Evolutionary conservation across 176 grass and related monocot species (phyloP), one percentile per base, ranked within the genome.

Genomic region (Echinochloa phyllopogon): DNA sequence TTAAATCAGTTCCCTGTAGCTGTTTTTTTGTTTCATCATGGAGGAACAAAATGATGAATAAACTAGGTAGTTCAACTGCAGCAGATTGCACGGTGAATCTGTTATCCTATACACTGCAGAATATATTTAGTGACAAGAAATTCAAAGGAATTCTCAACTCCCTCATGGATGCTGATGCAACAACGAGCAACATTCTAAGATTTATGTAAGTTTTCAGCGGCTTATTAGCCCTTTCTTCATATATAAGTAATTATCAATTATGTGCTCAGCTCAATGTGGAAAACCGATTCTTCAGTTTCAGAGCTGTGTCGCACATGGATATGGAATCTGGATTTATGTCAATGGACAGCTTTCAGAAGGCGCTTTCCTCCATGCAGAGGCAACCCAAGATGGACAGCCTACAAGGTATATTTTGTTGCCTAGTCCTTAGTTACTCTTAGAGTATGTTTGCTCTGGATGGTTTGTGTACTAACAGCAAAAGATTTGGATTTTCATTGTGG

Each of bases 331-430:
- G 96, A 84, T 84, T 93, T 68, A 73, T 95, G 70, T 69, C 87
- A 40, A 75, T 85, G 63, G 84, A 94, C 80, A 92, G 78, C 76
- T 98, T 98, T 60, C 83, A 74, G n/a, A 85, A 74, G 93, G 91
- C 89, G 13, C 78, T 86, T 79, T 83, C 87, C 29, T 87, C 82
- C 56, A 93, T 83, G 84, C 87, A 93, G 77, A 98, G 87, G 80
- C 96, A 98, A 58, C 96, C 93, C 21, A 98, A 93, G 77, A 91
- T 90, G 79, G 85, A 93, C 85, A 90, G 82, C 75, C 44, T 98
- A 52, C 87, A 94, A 83, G 93, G 93, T 98, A 64, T 85, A 72
- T 86, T 85, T 83, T 66, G 8, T 76, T 82, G 41, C 7, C 36
- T 65, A 3, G 10, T 24, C 50, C 14, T 16, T 47, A 75, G 33